Evolutionary conservation across 108 stramenopile genomes (phyloP).

Genomic region (Skeletonema grethae): DNA sequence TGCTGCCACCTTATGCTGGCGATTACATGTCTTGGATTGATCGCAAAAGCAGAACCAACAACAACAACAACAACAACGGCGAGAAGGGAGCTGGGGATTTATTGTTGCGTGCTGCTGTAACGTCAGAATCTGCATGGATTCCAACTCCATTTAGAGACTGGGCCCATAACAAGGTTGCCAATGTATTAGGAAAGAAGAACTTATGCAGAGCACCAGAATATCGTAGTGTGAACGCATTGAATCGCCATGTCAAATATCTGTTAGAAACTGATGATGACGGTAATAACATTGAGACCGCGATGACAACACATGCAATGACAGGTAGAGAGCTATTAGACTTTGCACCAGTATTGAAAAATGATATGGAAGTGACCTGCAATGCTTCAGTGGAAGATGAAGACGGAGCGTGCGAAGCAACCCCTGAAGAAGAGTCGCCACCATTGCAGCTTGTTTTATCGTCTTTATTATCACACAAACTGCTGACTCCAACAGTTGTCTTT

Average conservation of each 20-base stretch:
- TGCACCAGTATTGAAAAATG: not conserved
- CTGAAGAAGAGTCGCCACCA: not conserved
- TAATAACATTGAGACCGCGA: constrained; percentile 2
- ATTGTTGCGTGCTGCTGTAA: constrained; percentile 33
- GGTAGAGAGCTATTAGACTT: constrained; percentile 22
- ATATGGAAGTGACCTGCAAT: not conserved
- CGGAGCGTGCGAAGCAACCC: constrained; percentile 2
- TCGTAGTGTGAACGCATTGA: constrained; percentile 27
- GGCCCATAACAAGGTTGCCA: constrained; percentile 20
- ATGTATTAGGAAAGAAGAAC: constrained; percentile 24
- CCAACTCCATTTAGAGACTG: constrained; percentile 32
- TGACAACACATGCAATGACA: constrained; percentile 19
- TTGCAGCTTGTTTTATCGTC: constrained; percentile 10
- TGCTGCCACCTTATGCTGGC: constrained; percentile 30
- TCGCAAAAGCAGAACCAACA: not conserved
- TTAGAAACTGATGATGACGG: constrained; percentile 17
- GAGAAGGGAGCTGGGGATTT: constrained; percentile 3
- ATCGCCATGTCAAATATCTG: constrained; percentile 25
- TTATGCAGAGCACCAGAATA: constrained; percentile 32
- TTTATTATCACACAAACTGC: constrained; percentile 28
- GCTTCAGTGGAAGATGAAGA: not conserved
- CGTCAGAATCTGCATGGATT: constrained; percentile 21
- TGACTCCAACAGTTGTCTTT: constrained; percentile 27
- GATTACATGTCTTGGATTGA: constrained; percentile 27
- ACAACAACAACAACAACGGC: not conserved